Evolutionary conservation across 2,329 filamentous ascomycete species (phyloP), one percentile per base, ranked within the genome.

Genomic region (Beauveria australis): DNA sequence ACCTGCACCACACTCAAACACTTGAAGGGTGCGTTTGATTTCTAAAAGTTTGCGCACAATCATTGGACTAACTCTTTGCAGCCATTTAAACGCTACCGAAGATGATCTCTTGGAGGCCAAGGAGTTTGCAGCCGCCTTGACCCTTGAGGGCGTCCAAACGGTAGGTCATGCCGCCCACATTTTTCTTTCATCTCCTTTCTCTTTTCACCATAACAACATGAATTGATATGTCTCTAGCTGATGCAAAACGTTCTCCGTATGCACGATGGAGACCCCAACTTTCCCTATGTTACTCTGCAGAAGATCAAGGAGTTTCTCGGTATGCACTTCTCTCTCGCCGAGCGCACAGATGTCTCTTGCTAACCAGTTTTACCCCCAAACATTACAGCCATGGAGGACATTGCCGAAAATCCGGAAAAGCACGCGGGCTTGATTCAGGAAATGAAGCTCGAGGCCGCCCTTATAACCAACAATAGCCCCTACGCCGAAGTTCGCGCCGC

Each of bases 261-360:
- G 51, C 76, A 78, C 64, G 70, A 75, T 61, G 70, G 72, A 44
- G 77, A 79, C 61, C 76, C 75, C 51, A 79, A 79, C 67, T 79
- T 79, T 61, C 74, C 76, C 3, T 67, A 71, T 56, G 62, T 64
- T 30, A 73, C 75, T 49, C 67, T 78, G 28, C 67, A 75, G 53
- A 72, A 70, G 56, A 74, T 78, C 52, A 69, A 70, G 46, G 67
- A 68, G 9, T 78, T 78, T 62, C 66, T 78, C 28, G 62, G 68
- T 68, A 52, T 41, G 67, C 46, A 14, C 33, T 47, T 9, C 9
- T 3, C 46, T 22, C 6, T 41, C 19, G 43, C 28, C 18, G 12
- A n/a, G 4, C 26, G 16, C 6, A 6, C 37, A 16, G 5, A 14
- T 10, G 4, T 10, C 24, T 40, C 3, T 22, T 37, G n/a, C 16